Base-by-base conservation (phyloP, 1,139 yeast species). In the Arxiozyma heterogenica region DNA sequence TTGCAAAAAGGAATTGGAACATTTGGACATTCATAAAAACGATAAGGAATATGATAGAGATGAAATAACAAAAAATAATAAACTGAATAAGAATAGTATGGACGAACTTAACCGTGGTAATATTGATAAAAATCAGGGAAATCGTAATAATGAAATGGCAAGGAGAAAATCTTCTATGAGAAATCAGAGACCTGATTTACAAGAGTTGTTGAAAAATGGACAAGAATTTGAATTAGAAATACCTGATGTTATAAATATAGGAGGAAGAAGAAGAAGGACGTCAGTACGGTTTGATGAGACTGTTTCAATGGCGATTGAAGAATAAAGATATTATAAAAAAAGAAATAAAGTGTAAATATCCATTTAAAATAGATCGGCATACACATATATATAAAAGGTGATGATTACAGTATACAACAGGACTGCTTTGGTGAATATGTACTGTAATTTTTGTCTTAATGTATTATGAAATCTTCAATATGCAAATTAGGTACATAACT, bases 261-360 rank as follows among this genome's bases (percentile, higher is more conserved):
- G 69, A 20, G 60, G 58, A 23, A 64, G 64, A 57, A 76, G 91
- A 68, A 34, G 39, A 45, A 73, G 90, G 60, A 84, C 85, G 61
- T 83, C 89, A 7, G 93, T 86, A 3, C 74, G 90, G 56, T 86
- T 86, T 64, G 87, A 84, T 59, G 85, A 82, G 59, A 77, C 78
- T 58, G 87, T 83, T 3, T 68, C 75, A 41, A 74, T 79, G 34
- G 78, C 77, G 5, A 68, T 68, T 1, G 72, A 71, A 54, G 70
- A 66, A 53, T 60, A 56, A 57, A 2, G 25, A 44, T 27, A n/a
- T 4, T 18, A 17, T 23, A 27, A 25, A 45, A 30, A 45, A 25
- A 44, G 1, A 30, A 45, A 21, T 45, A 38, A 18, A 20, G 25
- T 21, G 11, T 30, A 45, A 34, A 11, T 11, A 34, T 15, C 39